These are phyloP conservation scores for Schwanniomyces yamadae DNA, from an alignment of 805 yeast genomes.

Conservation along the genomic window DNA sequence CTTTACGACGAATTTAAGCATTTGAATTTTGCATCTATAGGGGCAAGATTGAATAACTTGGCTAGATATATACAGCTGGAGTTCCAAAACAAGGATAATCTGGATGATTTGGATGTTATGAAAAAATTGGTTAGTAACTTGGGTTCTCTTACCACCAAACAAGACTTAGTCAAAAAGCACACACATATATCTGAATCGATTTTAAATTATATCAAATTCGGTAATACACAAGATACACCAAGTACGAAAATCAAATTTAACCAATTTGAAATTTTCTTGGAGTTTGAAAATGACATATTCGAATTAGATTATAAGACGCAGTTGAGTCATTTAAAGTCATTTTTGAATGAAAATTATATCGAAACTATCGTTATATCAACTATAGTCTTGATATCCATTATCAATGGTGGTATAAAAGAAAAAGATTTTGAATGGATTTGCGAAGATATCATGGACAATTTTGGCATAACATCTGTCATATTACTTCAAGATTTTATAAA, in stretches of 20 bases:
- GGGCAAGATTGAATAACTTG: slow-evolving; percentile 62
- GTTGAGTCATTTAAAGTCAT: slow-evolving; percentile 28
- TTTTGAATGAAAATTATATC: slow-evolving; percentile 39
- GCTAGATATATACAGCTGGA: slow-evolving; percentile 72
- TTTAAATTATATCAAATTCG: slow-evolving; percentile 43
- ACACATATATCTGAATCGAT: slow-evolving; percentile 71
- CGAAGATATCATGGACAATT: slow-evolving; percentile 56
- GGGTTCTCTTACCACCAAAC: slow-evolving; percentile 63
- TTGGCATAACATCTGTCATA: slow-evolving; percentile 56
- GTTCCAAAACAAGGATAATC: slow-evolving; percentile 34
- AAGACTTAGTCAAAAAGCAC: slow-evolving; percentile 68
- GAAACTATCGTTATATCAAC: slow-evolving; percentile 49
- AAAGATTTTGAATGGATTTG: slow-evolving; percentile 58
- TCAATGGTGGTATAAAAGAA: slow-evolving; percentile 67
- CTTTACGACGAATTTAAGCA: slow-evolving; percentile 54
- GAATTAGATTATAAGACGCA: slow-evolving; percentile 38
- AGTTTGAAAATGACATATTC: slow-evolving; percentile 69
- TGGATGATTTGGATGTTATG: slow-evolving; percentile 46
- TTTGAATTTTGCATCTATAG: slow-evolving; percentile 77
- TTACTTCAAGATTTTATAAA: slow-evolving; percentile 49
- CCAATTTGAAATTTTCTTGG: slow-evolving; percentile 47
- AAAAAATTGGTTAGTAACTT: slow-evolving; percentile 70
- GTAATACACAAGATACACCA: slow-evolving; percentile 8
- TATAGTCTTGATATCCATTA: slow-evolving; percentile 56
- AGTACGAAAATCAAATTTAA: slow-evolving; percentile 18